phyloP scores from a whole-genome alignment of 2,329 filamentous ascomycete genomes.

The Fusarium xylarioides region DNA sequence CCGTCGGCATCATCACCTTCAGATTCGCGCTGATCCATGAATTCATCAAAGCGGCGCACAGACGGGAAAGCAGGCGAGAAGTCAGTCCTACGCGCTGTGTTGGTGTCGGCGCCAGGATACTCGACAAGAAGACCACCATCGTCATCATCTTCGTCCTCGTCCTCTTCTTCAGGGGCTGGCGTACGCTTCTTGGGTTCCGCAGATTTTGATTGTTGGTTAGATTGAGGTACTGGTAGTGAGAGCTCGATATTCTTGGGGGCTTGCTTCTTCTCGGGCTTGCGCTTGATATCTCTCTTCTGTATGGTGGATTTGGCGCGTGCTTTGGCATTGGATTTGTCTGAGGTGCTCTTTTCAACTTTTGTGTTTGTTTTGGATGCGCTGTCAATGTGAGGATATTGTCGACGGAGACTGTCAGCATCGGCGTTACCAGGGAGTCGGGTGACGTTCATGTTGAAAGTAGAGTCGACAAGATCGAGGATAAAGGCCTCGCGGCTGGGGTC shows the following conservation, averaged over 20 bases:
- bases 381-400: constrained; percentile 73
- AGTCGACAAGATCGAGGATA: constrained; percentile 82
- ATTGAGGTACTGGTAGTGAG: constrained; percentile 48
- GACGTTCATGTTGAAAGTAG: constrained; percentile 89
- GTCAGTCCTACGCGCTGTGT: constrained; percentile 48
- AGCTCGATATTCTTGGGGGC: constrained; percentile 47
- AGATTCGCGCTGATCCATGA: constrained; percentile 57
- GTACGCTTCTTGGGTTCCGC: constrained; percentile 43
- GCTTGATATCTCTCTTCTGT: constrained; percentile 45
- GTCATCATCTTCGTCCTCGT: constrained; percentile 64
- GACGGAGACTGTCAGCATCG: constrained; percentile 69
- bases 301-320: constrained; percentile 35
- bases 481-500: constrained; percentile 79
- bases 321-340: constrained; percentile 40
- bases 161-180: constrained; percentile 56
- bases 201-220: constrained; percentile 29
- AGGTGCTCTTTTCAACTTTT: constrained; percentile 11
- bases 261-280: constrained; percentile 50
- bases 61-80: constrained; percentile 61
- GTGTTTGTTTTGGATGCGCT: constrained; percentile 33
- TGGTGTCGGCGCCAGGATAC: constrained; percentile 62
- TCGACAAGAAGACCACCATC: constrained; percentile 68
- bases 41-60: constrained; percentile 62
- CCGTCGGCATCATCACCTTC: constrained; percentile 59
- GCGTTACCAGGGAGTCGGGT: constrained; percentile 72